Evolutionary conservation across 352 stramenopile genomes (phyloP).

Genomic region (Phytophthora idaei): DNA sequence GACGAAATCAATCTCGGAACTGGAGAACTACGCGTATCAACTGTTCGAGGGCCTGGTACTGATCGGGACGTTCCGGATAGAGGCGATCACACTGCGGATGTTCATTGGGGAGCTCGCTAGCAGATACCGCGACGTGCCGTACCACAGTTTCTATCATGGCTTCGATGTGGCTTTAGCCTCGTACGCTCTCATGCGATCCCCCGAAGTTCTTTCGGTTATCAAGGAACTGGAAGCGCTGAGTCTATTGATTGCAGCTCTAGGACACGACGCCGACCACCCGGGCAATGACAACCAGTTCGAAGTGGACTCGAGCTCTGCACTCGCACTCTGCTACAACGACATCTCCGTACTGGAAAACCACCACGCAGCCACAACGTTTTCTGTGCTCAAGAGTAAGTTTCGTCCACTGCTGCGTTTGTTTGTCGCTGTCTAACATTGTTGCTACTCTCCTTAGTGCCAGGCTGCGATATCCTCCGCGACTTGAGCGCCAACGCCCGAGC

Average conservation of each 20-base stretch:
- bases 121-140: constrained; percentile 74
- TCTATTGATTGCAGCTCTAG: constrained; percentile 79
- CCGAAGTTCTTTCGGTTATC: constrained; percentile 62
- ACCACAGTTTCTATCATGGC: constrained; percentile 89
- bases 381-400: constrained; percentile 56
- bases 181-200: constrained; percentile 66
- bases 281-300: constrained; percentile 92
- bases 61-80: constrained; percentile 72
- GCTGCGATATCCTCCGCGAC: constrained; percentile 66
- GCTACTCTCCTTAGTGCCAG: constrained; percentile 29
- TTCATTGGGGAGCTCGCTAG: constrained; percentile 65
- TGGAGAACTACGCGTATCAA: constrained; percentile 62
- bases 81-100: constrained; percentile 42
- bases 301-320: constrained; percentile 70
- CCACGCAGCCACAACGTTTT: constrained; percentile 81
- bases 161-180: constrained; percentile 77
- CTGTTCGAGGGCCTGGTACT: constrained; percentile 70
- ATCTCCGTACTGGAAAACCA: constrained; percentile 90
- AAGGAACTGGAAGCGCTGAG: constrained; percentile 80
- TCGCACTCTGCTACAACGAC: constrained; percentile 92
- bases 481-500: constrained; percentile 51
- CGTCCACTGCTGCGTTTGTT: neutral
- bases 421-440: constrained; percentile 11
- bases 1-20: constrained; percentile 57
- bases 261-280: constrained; percentile 89